Percentiles rank a stretch among this genome's conserved stretches.
Evolutionary conservation across 495 filamentous ascomycete species (phyloP).

Genomic region (Pyrenula aspistea): DNA sequence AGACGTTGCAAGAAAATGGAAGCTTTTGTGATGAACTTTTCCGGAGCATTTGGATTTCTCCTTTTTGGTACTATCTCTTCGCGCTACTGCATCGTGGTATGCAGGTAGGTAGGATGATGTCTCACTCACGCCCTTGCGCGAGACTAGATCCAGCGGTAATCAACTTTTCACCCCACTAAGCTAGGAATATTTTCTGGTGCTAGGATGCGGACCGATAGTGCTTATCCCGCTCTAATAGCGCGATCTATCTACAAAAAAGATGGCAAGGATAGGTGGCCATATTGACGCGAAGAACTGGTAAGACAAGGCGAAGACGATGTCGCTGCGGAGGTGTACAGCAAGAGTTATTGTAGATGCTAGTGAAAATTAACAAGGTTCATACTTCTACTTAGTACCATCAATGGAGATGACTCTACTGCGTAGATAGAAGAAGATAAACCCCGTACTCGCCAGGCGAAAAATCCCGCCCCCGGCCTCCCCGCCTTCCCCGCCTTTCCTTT

Average conservation of each 20-base stretch:
- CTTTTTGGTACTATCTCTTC: background rate
- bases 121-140: too few species aligned
- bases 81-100: background rate
- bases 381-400: too few species aligned
- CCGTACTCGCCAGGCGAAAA: too few species aligned
- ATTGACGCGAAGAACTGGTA: background rate
- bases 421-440: too few species aligned
- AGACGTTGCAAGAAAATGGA: background rate
- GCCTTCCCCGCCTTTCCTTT: too few species aligned
- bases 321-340: background rate
- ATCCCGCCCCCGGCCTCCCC: too few species aligned
- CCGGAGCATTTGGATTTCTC: background rate
- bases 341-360: background rate
- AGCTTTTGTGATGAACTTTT: background rate
- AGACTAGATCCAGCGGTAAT: too few species aligned
- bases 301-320: background rate
- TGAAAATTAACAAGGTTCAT: too few species aligned
- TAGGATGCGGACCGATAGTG: background rate
- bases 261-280: background rate
- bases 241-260: background rate
- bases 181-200: background rate
- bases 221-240: background rate
- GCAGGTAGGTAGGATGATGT: background rate
- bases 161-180: background rate
- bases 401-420: too few species aligned